Base-by-base conservation (phyloP, 2,329 filamentous ascomycete genomes). In the Intubia oerlemansii region DNA sequence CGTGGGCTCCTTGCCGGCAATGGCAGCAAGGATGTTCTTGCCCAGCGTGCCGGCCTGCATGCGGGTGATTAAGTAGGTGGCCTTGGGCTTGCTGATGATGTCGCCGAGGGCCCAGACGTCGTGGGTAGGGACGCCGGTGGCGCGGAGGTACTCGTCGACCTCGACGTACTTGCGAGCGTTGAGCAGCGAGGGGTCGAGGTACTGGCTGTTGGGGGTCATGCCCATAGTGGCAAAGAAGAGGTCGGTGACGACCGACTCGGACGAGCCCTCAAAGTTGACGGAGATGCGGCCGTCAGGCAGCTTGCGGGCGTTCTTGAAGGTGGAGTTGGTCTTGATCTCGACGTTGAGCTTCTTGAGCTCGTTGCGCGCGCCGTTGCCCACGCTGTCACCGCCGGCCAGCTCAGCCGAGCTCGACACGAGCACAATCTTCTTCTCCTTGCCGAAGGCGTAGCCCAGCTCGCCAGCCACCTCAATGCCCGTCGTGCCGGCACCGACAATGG, bases 401-500 rank as follows among this genome's bases (percentile, higher is more conserved):
- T 49, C 44, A 11, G 47, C 39, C 27, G 44, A 49, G 3, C 49
- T 50, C 5, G 67, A 46, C 17, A 68, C 52, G 4, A 62, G 35
- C 19, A 68, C 50, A 37, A 62, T 62, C 15, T 51, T 46, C 36
- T 53, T 54, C 27, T 26, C 30, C 16, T 19, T 32, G 42, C 42
- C 45, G 42, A 52, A 67, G 37, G 56, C 57, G 43, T 50, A 57
- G 27, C 50, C 54, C 16, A 70, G 52, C 49, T 70, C 65, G 23
- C 54, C 62, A 3, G 59, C 57, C 5, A 54, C 43, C 46, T 70
- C 65, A 30, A 64, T 52, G 30, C 65, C 65, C 2, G 65, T 69
- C 26, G 56, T 38, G 22, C 65, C 65, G 2, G 54, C 63, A 28
- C 65, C 65, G 4, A 53, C 64, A n/a, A 70, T 47, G 32, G 67